Base-by-base conservation (phyloP, 106 monocot genomes). In the Allium fistulosum region DNA sequence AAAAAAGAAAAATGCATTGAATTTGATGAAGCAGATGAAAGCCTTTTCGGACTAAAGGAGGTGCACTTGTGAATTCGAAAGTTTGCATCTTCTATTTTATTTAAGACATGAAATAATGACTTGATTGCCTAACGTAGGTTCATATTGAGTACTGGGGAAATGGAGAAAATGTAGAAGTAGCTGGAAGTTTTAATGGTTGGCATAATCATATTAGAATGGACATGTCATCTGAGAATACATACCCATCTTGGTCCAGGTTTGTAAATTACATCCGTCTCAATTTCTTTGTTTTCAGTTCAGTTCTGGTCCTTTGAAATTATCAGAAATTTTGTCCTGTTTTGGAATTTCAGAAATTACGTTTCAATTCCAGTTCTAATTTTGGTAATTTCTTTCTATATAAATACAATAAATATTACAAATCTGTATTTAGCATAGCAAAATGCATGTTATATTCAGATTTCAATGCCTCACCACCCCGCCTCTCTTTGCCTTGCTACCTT, bases 171-270 rank as follows among this genome's bases (percentile, higher is more conserved):
- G 88, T 86, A 62, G 93, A 93, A 71, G 66, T 93, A 69, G 83
- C 88, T 72, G 93, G 93, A 61, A 93, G 88, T 66, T 93, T 93
- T 60, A 93, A 93, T 65, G 88, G 93, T 52, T 93, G 93, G 93
- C 83, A 86, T 60, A 74, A 93, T 65, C 71, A 49, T 13, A 70
- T 93, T 28, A 75, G 61, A 79, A 88, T 93, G 93, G 85, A 93
- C 17, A 58, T 48, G 49, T 72, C 77, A 74, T 79, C 81, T 65
- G 55, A 73, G 50, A 46, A 51, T 2, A 7, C 48, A 60, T 51
- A 71, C 62, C 57, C 70, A 69, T 10, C 68, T 69, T 63, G n/a
- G 46, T 66, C 64, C 48, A 84, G 90, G 90, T 87, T 50, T 48
- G 63, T 68, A 16, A 47, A 56, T 27, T 17, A 51, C 18, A 27